Evolutionary conservation across 1,139 yeast genomes (phyloP).

Genomic region (Kodamaea plutei): DNA sequence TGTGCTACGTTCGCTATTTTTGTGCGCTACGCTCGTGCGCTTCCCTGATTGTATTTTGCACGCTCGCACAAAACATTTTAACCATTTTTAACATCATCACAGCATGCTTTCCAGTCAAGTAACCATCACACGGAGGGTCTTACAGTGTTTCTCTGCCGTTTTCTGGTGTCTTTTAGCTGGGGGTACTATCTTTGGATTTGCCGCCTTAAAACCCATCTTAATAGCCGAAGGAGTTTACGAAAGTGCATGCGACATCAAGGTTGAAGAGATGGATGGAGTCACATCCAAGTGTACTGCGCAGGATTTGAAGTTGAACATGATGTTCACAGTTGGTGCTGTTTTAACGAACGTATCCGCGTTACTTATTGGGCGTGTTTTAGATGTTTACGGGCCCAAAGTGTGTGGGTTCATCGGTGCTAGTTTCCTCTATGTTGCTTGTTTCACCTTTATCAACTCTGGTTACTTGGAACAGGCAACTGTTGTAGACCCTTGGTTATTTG

Average conservation of each 20-base stretch:
- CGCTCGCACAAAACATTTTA: no score
- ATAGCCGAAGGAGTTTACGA: constrained; percentile 40
- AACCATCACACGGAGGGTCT: constrained; percentile 14
- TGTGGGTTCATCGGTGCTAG: constrained; percentile 42
- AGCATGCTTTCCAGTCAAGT: neutral
- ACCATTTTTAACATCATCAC: no score
- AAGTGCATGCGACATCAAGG: constrained; percentile 25
- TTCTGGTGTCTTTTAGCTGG: constrained; percentile 43
- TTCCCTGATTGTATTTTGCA: no score
- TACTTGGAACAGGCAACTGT: constrained; percentile 13
- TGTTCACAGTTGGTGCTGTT: constrained; percentile 45
- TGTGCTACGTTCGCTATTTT: no score
- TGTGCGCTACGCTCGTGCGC: no score
- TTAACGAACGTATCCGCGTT: constrained; percentile 43
- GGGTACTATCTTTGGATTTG: constrained; percentile 47
- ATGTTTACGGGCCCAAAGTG: constrained; percentile 38
- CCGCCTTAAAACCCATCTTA: constrained; percentile 44
- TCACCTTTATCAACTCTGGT: constrained; percentile 34
- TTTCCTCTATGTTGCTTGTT: constrained; percentile 35
- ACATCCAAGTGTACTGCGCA: constrained; percentile 34
- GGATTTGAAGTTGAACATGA: constrained; percentile 43
- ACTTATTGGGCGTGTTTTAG: constrained; percentile 38
- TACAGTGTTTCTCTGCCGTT: constrained; percentile 33
- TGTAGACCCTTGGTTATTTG: constrained; percentile 40
- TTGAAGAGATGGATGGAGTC: constrained; percentile 2